Conservation (phyloP, 306 rosid genomes). For the Inga laurina region DNA sequence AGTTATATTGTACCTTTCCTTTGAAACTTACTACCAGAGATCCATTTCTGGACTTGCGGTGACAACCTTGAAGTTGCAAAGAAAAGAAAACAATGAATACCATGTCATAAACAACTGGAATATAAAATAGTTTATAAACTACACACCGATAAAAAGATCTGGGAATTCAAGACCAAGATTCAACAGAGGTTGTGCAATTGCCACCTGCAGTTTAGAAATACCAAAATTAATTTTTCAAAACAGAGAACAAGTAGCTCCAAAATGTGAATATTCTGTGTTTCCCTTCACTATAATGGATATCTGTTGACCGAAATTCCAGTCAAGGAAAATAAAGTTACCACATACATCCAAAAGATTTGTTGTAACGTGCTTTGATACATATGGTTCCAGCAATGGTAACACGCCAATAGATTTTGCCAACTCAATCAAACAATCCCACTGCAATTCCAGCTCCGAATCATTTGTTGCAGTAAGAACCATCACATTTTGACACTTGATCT, state of each 20-base stretch:
- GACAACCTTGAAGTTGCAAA: slow-evolving; percentile 63
- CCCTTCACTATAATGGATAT: neutral
- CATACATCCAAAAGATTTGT: slow-evolving; percentile 76
- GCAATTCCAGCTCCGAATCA: slow-evolving; percentile 66
- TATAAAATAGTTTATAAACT: slow-evolving; percentile 21
- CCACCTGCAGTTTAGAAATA: slow-evolving; percentile 61
- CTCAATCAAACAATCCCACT: slow-evolving; percentile 93
- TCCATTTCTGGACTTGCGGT: slow-evolving; percentile 63
- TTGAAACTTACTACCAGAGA: slow-evolving; percentile 57
- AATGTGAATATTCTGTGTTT: neutral
- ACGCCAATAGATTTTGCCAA: slow-evolving; percentile 58
- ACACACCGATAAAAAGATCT: slow-evolving; percentile 78
- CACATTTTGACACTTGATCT: slow-evolving; percentile 94
- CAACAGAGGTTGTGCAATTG: slow-evolving; percentile 76
- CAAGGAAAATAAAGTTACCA: slow-evolving; percentile 8
- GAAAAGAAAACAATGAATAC: slow-evolving; percentile 24
- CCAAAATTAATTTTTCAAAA: neutral
- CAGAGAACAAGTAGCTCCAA: neutral
- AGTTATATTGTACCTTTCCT: slow-evolving; percentile 69
- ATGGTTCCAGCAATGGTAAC: slow-evolving; percentile 70
- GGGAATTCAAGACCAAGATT: slow-evolving; percentile 91
- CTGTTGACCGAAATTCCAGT: neutral
- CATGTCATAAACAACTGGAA: slow-evolving; percentile 15
- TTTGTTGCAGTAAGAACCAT: slow-evolving; percentile 72
- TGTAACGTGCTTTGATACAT: slow-evolving; percentile 53